Evolutionary conservation across 1,284 basidiomycete species (phyloP).

Genomic region (Melampsora occidentalis): DNA sequence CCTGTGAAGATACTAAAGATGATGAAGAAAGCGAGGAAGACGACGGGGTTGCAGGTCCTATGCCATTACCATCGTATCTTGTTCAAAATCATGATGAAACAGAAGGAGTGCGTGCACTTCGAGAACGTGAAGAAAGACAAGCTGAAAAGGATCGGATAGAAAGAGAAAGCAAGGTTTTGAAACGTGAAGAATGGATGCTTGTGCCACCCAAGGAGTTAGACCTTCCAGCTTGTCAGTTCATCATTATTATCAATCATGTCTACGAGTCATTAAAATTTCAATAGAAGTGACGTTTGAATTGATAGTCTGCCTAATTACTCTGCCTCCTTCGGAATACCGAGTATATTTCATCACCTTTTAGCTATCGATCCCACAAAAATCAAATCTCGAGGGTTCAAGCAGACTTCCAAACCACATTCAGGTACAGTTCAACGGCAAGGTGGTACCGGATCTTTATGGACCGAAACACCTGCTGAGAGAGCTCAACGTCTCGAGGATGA

Average conservation of each 20-base stretch:
- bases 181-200: conserved; percentile 93
- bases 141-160: conserved; percentile 60
- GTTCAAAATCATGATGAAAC: neutral
- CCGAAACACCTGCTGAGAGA: conserved; percentile 83
- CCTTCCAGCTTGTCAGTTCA: conserved; percentile 66
- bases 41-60: conserved; percentile 8
- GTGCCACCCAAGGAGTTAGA: conserved; percentile 77
- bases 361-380: conserved; percentile 69
- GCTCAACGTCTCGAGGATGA: conserved; percentile 81
- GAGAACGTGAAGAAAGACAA: conserved; percentile 64
- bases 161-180: conserved; percentile 51
- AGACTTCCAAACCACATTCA: conserved; percentile 54
- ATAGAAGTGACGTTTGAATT: neutral
- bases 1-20: neutral
- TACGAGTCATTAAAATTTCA: conserved; percentile 5
- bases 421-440: conserved; percentile 53
- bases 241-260: conserved; percentile 12
- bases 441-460: conserved; percentile 65
- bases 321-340: neutral
- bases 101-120: conserved; percentile 45
- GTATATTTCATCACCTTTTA: conserved; percentile 47
- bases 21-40: conserved; percentile 16
- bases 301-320: neutral
- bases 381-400: conserved; percentile 73
- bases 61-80: conserved; percentile 28